Evolutionary conservation across 2,329 filamentous ascomycete genomes (phyloP).

Genomic region (Ophiostoma sp.): DNA sequence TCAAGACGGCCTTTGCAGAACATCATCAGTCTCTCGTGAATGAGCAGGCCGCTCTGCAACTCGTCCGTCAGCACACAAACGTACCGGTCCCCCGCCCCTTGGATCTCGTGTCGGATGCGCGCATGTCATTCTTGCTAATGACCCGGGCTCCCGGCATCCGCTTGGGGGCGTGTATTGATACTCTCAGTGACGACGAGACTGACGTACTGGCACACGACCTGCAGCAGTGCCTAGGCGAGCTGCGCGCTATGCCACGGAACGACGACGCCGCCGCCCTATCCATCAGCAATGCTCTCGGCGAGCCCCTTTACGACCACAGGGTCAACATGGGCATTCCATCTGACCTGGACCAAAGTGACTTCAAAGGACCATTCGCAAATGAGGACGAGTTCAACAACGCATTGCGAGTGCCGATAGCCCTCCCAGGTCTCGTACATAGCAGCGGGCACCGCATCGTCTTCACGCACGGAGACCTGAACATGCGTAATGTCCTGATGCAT

Average conservation of each 20-base stretch:
- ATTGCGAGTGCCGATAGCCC: not conserved
- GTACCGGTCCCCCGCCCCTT: not conserved
- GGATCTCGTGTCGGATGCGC: not conserved
- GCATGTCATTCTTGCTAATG: not conserved
- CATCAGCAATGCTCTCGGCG: not conserved
- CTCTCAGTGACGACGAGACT: not conserved
- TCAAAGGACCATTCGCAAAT: not conserved
- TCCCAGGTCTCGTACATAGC: not conserved
- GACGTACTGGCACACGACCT: not conserved
- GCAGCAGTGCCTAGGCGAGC: not conserved
- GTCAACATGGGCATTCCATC: not conserved
- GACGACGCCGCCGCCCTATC: not conserved
- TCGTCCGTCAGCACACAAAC: not conserved
- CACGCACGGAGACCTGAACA: too few relatives aligned
- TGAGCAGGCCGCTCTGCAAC: not conserved
- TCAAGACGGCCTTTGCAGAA: not conserved
- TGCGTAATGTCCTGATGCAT: too few relatives aligned
- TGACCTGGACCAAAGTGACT: not conserved
- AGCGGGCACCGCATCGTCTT: too few relatives aligned
- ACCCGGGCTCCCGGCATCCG: not conserved
- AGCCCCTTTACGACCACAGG: not conserved
- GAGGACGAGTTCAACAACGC: not conserved
- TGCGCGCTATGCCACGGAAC: not conserved
- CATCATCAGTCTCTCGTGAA: not conserved
- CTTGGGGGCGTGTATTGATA: not conserved